Percentiles rank a stretch among this genome's conserved stretches.
Conservation (phyloP, 495 filamentous ascomycete species). For the Copromyces sp. region DNA sequence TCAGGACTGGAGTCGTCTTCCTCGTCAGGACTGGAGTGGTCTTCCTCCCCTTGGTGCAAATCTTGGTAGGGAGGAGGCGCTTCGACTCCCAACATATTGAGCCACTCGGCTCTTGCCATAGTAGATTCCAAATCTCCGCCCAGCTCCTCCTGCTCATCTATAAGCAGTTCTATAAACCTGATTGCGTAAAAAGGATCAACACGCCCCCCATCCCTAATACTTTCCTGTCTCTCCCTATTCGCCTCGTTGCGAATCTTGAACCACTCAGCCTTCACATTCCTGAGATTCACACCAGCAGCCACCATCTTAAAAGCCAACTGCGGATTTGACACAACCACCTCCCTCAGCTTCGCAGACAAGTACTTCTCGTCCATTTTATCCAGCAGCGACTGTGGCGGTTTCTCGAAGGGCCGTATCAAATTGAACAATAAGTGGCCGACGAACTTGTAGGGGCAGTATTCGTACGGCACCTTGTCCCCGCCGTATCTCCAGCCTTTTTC, state of each 20-base stretch:
- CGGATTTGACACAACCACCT: not conserved
- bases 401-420: not conserved
- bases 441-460: not conserved
- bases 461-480: not conserved
- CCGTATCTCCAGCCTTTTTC: not conserved
- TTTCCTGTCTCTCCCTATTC: not conserved
- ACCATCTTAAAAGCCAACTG: not conserved
- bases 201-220: not conserved
- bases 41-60: too few species aligned
- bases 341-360: not conserved
- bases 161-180: not conserved
- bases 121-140: not conserved
- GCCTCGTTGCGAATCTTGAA: not conserved
- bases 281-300: not conserved
- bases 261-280: not conserved
- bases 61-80: too few species aligned
- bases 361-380: not conserved
- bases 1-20: too few species aligned
- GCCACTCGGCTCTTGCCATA: not conserved
- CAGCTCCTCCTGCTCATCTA: not conserved
- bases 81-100: not conserved
- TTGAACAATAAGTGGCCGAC: not conserved
- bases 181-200: not conserved
- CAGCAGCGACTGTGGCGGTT: not conserved
- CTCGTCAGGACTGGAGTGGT: too few species aligned